Evolutionary conservation across 2,329 filamentous ascomycete genomes (phyloP).

Genomic region (Akanthomyces muscarius): DNA sequence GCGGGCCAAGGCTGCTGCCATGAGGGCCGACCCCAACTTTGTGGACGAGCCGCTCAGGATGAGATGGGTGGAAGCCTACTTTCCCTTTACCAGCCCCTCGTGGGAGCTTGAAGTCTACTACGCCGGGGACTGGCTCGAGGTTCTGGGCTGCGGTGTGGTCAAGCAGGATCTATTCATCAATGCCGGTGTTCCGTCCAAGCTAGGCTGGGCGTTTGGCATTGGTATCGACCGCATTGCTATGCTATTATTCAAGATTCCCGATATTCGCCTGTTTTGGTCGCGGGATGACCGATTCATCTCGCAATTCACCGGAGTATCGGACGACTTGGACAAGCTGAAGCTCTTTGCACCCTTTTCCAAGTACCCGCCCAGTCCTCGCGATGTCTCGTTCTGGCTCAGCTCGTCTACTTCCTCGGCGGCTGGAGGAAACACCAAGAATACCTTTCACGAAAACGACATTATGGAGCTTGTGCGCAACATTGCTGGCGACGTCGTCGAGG

Average conservation of each 20-base stretch:
- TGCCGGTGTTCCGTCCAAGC: conserved; percentile 67
- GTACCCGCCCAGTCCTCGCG: conserved; percentile 82
- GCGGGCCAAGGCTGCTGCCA: conserved; percentile 64
- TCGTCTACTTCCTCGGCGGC: conserved; percentile 37
- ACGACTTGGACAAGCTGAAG: conserved; percentile 44
- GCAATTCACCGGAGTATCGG: conserved; percentile 69
- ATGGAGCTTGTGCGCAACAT: conserved; percentile 91
- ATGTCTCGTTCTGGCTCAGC: conserved; percentile 87
- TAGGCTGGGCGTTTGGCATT: conserved; percentile 95
- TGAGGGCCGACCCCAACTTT: conserved; percentile 45
- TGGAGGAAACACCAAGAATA: conserved; percentile 42
- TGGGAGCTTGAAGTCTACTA: conserved; percentile 97
- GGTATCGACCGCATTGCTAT: conserved; percentile 95
- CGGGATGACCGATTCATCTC: conserved; percentile 76
- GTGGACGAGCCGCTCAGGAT: conserved; percentile 72
- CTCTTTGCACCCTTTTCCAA: conserved; percentile 87
- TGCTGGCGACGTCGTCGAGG: conserved; percentile 80
- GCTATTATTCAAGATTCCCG: conserved; percentile 92
- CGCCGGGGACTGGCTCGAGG: conserved; percentile 91
- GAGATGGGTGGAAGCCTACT: conserved; percentile 95
- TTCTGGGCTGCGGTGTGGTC: conserved; percentile 88
- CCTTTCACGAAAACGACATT: conserved; percentile 90
- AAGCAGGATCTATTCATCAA: conserved; percentile 76
- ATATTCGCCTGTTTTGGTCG: conserved; percentile 97
- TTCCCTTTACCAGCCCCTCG: conserved; percentile 91